Evolutionary conservation across 2,329 filamentous ascomycete species (phyloP), one percentile per base, ranked within the genome.

Genomic region (Sordariomycetes sp.): DNA sequence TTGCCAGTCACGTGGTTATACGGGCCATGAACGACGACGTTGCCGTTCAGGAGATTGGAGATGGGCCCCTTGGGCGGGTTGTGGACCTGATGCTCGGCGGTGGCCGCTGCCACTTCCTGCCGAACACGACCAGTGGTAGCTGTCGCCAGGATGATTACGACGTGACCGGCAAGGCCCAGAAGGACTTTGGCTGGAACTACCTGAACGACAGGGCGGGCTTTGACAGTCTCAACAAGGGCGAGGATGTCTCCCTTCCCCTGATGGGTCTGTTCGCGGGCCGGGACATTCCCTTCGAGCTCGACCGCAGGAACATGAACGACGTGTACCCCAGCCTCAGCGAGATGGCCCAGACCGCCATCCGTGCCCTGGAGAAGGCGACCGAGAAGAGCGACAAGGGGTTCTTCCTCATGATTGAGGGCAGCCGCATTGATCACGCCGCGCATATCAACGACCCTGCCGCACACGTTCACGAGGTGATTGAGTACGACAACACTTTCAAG

Each of bases 401-500:
- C 78, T 99, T 99, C 74, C 78, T 99, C 65, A 96, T 99, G 93
- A 95, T 99, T 61, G 94, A 99, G 72, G 94, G 92, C 4, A 96
- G 90, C 65, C 82, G 94, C 50, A 97, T 99, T 65, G 94, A 99
- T 67, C 94, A 99, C 69, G 93, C 94, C 3, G 94, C 91, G 7
- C 89, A 94, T 68, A 82, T 81, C 62, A 94, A 94, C 65, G 89
- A 94, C 65, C 89, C 89, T 0, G 89, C 87, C 11, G 88, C 89
- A 1, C 89, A 94, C 67, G 89, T 93, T 12, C 86, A 89, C 64
- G 94, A 99, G 72, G 93, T 99, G 0, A 78, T 97, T n/a, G 93
- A 91, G 56, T 99, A 96, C 66, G 94, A 99, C 76, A 85, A 82
- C 70, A 81, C 94, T 1, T 95, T 99, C 72, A 78, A 86, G 64